Conservation (phyloP, 2,329 filamentous ascomycete genomes). For the Ampelomyces quisqualis region DNA sequence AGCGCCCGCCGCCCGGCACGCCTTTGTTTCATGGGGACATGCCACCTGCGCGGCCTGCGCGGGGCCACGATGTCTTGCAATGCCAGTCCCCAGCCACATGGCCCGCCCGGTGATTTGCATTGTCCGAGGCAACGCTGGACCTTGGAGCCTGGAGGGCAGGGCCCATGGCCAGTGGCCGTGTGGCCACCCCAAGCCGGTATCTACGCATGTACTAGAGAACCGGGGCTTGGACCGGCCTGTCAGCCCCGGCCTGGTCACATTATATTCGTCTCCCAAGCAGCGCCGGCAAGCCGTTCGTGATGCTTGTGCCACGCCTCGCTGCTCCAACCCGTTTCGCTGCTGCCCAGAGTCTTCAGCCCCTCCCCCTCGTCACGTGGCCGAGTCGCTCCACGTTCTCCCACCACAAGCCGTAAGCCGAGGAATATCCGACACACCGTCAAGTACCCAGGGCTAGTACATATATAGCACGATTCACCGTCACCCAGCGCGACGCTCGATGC, state of each 20-base stretch:
- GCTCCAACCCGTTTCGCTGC: background rate
- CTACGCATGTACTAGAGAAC: background rate
- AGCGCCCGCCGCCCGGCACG: background rate
- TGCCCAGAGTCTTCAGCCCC: too few relatives aligned
- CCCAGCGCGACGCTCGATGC: background rate
- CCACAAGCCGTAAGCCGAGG: too few relatives aligned
- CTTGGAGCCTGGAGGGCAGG: too few relatives aligned
- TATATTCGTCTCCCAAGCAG: background rate
- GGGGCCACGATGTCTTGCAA: background rate
- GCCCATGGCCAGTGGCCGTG: too few relatives aligned
- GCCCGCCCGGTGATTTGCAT: too few relatives aligned
- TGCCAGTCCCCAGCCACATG: too few relatives aligned
- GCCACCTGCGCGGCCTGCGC: background rate
- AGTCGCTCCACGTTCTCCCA: too few relatives aligned
- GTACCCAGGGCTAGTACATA: too few relatives aligned
- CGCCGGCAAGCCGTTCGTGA: background rate
- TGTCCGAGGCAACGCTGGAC: too few relatives aligned
- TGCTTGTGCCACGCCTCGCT: background rate
- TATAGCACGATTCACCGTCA: background rate
- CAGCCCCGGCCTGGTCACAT: background rate
- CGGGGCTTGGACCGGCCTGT: background rate
- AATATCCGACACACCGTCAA: background rate
- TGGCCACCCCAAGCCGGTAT: too few relatives aligned
- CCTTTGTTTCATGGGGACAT: background rate
- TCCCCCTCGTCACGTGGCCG: too few relatives aligned